Evolutionary conservation across 164 flowering plant species (phyloP).

Genomic region (Umbellularia californica): DNA sequence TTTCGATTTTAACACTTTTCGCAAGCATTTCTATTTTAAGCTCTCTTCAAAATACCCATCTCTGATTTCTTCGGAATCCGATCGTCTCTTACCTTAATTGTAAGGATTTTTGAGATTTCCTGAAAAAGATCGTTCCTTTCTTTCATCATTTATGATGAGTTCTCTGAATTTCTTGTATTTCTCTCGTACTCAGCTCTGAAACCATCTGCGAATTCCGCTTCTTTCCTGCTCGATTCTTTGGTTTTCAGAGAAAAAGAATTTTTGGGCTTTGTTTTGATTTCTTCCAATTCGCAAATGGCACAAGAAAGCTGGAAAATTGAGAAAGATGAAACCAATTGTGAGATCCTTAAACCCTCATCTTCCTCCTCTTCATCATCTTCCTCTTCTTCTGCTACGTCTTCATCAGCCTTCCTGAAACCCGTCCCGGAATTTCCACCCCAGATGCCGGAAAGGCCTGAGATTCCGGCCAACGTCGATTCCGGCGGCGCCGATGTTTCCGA

Average conservation of each 20-base stretch:
- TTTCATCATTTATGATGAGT: not conserved
- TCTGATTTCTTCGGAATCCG: slow-evolving; percentile 1
- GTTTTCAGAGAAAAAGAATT: not conserved
- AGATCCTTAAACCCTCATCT: slow-evolving; percentile 11
- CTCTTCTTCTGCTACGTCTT: not conserved
- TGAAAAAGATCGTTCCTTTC: not conserved
- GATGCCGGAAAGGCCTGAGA: slow-evolving; percentile 5
- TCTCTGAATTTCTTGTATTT: not conserved
- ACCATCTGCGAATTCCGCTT: not conserved
- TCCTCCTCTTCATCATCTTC: slow-evolving; percentile 1
- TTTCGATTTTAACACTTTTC: not conserved
- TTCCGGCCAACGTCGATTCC: not conserved
- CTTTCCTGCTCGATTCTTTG: not conserved
- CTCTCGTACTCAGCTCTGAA: not conserved
- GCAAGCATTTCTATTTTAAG: not conserved
- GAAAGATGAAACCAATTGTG: slow-evolving; percentile 14
- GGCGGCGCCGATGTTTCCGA: not conserved
- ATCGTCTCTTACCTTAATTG: not conserved
- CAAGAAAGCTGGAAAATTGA: slow-evolving; percentile 16
- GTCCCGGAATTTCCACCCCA: slow-evolving; percentile 1
- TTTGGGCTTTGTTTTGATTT: not conserved
- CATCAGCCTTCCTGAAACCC: slow-evolving; percentile 5
- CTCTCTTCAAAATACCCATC: not conserved
- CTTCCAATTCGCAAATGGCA: not conserved
- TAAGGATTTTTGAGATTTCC: not conserved